Evolutionary conservation across 331 rosid species (phyloP).

Genomic region (Spiraea crenata): DNA sequence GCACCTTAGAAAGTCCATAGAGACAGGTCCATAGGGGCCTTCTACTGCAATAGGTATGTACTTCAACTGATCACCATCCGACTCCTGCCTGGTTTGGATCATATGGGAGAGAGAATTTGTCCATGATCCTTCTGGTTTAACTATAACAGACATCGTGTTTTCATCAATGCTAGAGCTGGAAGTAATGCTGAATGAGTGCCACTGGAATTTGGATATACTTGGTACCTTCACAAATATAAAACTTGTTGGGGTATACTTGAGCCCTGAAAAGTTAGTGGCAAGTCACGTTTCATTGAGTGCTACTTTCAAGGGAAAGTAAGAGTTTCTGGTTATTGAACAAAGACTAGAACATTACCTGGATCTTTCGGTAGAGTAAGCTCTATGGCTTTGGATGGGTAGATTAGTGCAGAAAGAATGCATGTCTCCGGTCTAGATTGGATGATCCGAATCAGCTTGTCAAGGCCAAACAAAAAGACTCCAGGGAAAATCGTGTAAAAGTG

Average conservation of each 20-base stretch:
- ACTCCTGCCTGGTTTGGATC: constrained; percentile 47
- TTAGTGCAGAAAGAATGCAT: constrained; percentile 58
- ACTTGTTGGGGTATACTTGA: constrained; percentile 78
- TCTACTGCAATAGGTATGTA: constrained; percentile 68
- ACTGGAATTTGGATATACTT: constrained; percentile 68
- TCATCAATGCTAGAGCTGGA: constrained; percentile 69
- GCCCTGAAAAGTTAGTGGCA: constrained; percentile 48
- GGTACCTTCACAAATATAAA: constrained; percentile 78
- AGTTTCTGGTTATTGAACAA: constrained; percentile 2
- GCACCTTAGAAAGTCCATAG: constrained; percentile 61
- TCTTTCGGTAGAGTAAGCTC: constrained; percentile 76
- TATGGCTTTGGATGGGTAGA: constrained; percentile 64
- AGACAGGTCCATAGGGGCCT: constrained; percentile 93
- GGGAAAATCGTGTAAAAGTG: constrained; percentile 79
- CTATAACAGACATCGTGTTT: constrained; percentile 48
- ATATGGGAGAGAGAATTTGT: constrained; percentile 62
- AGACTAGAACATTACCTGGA: constrained; percentile 42
- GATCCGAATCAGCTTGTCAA: constrained; percentile 73
- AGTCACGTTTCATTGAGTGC: background rate
- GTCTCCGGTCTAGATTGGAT: constrained; percentile 73
- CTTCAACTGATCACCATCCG: constrained; percentile 38
- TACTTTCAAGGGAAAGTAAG: background rate
- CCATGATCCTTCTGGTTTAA: constrained; percentile 86
- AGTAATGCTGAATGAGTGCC: constrained; percentile 90
- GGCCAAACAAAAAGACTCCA: constrained; percentile 74